A percentile compares a stretch with the other conserved stretches of the same genome.
Conservation (phyloP, 139 green algal species). For the Edaphochlamys debaryana region DNA sequence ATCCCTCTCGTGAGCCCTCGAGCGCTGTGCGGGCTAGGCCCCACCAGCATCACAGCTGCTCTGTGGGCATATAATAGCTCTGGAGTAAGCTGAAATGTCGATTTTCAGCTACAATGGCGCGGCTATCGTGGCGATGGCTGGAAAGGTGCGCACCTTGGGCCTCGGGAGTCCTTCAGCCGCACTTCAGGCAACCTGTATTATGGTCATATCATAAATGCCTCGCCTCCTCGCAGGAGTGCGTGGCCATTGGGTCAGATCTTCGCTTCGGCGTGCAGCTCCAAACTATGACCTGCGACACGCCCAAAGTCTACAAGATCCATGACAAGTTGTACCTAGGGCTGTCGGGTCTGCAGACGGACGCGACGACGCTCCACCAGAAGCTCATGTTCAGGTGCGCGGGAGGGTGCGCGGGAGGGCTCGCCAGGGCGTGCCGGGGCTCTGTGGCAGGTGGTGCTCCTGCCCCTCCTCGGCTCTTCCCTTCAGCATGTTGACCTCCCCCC, state of each 20-base stretch:
- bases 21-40: not conserved
- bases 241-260: conserved; percentile 97
- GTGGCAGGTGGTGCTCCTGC: too few relatives aligned
- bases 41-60: not conserved
- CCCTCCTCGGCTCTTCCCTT: too few relatives aligned
- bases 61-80: not conserved
- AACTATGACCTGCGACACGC: conserved; percentile 95
- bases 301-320: conserved; percentile 95
- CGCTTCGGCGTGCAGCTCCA: conserved; percentile 97
- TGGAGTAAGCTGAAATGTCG: conserved; percentile 60
- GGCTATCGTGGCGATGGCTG: conserved; percentile 87
- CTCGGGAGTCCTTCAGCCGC: conserved; percentile 11
- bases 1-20: not conserved
- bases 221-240: conserved; percentile 84
- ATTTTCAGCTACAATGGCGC: conserved; percentile 97
- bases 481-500: not conserved
- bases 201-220: not conserved
- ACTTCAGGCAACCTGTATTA: not conserved
- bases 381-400: conserved; percentile 86
- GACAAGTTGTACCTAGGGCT: conserved; percentile 95
- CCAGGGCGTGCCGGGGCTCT: too few relatives aligned
- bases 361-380: conserved; percentile 87
- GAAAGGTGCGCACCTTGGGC: conserved; percentile 80
- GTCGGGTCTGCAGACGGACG: conserved; percentile 92
- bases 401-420: too few relatives aligned